Base-by-base conservation (phyloP, 2,329 filamentous ascomycete genomes). In the Penicillium sp. region DNA sequence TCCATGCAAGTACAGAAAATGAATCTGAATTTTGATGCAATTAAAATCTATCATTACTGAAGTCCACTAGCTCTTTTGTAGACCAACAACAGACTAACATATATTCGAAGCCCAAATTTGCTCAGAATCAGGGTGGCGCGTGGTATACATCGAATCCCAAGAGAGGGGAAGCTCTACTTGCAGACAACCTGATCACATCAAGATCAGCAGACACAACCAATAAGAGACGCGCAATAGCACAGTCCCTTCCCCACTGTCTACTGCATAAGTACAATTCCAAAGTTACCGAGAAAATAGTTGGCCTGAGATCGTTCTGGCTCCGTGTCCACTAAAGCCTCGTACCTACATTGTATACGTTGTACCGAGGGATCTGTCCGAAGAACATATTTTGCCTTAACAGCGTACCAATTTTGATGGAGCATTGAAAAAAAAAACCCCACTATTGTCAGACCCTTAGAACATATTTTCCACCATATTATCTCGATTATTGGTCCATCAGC, bases 151-250 rank as follows among this genome's bases (percentile, higher is more conserved):
- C 27, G 16, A 30, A 34, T 34, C 27, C 16, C 23, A 44, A 50
- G 51, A 53, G 51, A 54, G 39, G 51, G 51, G 51, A 49, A 49
- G 18, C 38, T 32, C 36, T 30, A 11, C 13, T 29, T 30, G 23
- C 27, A n/a, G 34, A 54, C 51, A 26, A 26, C 32, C 26, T 30
- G 27, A 23, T 38, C 41, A 43, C 39, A 47, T 34, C 41, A 14
- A 9, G 45, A 54, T 39, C 51, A 50, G 26, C 51, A 49, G 35
- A 35, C 11, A 23, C 35, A 54, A 34, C 51, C 51, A 54, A 54
- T 54, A 16, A 40, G 35, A 42, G 7, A 43, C 13, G 8, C 23
- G 8, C 30, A 34, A 51, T 29, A n/a, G 19, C n/a, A 39, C n/a
- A 10, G 43, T 43, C 5, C 19, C 11, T 18, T 50, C 40, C 48